Base-by-base conservation (phyloP, 2,329 filamentous ascomycete species). In the Aspergillus versicolor region DNA sequence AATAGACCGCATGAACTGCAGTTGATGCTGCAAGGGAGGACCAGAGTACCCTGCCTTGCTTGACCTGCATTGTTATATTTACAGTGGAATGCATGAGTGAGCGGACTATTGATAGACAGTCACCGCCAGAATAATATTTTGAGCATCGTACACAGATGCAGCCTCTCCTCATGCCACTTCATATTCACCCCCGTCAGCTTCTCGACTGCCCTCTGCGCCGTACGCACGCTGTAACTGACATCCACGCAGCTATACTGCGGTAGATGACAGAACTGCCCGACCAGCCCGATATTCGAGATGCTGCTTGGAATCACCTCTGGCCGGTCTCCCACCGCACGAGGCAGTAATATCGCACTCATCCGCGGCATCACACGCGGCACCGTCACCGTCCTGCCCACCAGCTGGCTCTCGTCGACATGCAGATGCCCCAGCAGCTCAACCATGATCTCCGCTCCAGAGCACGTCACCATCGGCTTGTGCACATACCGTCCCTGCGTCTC, bases 401-500 rank as follows among this genome's bases (percentile, higher is more conserved):
- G 27, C n/a, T 32, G 34, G 22, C 43, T 4, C 24, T 4, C 6
- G 11, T 40, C 42, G 4, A 54, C 4, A 27, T 47, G 21, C 6
- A 46, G 22, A 21, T 54, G 51, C 2, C 21, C 17, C 21, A 46
- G 44, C n/a, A 47, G 51, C 32, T 56, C 53, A 9, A 5, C 64
- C 45, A 73, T 66, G 57, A 78, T 73, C 58, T 79, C 75, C 42
- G 64, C 61, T 1, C 75, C 77, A 1, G 72, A 71, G 58, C 75
- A 78, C 27, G 70, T 62, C 11, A 67, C 55, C 74, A 77, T 77
- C 11, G 71, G 64, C 61, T 77, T 77, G 54, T 70, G 65, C 30
- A 76, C 66, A 54, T 66, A 75, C 54, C 73, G 67, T 11, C 75
- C 75, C 9, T 62, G 54, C 41, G 63, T 61, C 11, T 70, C 66